Base-by-base conservation (phyloP, 1,139 yeast species). In the Kluyveromyces marxianus region DNA sequence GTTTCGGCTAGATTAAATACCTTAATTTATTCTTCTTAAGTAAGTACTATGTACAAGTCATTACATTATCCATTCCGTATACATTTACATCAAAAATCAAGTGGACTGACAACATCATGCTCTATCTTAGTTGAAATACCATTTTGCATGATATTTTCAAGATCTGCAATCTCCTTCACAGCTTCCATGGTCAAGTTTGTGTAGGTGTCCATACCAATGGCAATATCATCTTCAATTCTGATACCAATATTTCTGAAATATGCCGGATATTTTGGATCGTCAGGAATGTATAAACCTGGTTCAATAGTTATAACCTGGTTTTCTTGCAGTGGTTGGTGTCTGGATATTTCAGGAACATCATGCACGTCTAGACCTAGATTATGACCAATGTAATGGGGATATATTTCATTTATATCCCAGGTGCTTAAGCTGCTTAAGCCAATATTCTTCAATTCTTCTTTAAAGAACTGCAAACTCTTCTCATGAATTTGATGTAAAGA, bases 371-470 rank as follows among this genome's bases (percentile, higher is more conserved):
- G 68, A 0, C 99, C 99, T 42, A 94, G 70, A 59, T 92, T 92
- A 63, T 94, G 99, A 2, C 98, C 98, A 53, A 94, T 82, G 58
- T 87, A 89, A 65, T 94, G 99, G 0, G 97, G 97, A 60, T 90
- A 94, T 35, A 92, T 66, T 46, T 77, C 68, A 33, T 78, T 66
- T 4, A 82, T 74, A 42, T 81, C 83, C 59, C 72, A 65, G 33
- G 69, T 69, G 33, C 74, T 70, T 24, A 81, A 62, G 26, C 69
- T 62, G 4, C 69, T 59, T 54, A 90, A 79, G 0, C 97, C 97
- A 41, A 84, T 74, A 54, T 85, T 83, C 48, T 74, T 72, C 50
- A 94, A 70, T 54, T 87, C 96, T 43, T 70, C 63, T 29, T 75
- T 74, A 68, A 90, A 71, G 35, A 71, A 65, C 6, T 67, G 63